A percentile compares a stretch with the other conserved stretches of the same genome.
phyloP scores from a whole-genome alignment of 2,329 filamentous ascomycete genomes.

The Zopfia rhizophila region DNA sequence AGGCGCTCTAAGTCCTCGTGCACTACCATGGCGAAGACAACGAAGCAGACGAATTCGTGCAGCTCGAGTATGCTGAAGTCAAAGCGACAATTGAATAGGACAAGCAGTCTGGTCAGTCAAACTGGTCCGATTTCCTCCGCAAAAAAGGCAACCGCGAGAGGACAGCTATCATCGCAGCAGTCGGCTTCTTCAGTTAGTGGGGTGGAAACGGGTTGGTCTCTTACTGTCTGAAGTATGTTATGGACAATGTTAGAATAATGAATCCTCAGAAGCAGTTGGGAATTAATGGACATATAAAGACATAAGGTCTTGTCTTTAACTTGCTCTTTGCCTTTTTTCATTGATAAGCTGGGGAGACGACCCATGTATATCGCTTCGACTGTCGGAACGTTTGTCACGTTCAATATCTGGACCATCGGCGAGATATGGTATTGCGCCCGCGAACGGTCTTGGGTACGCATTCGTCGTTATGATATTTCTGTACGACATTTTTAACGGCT shows the following conservation, averaged over 20 bases:
- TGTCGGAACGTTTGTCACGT: slow-evolving; percentile 55
- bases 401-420: slow-evolving; percentile 56
- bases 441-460: slow-evolving; percentile 9
- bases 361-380: slow-evolving; percentile 56
- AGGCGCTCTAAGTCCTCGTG: slow-evolving; percentile 64
- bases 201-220: slow-evolving; percentile 53
- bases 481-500: slow-evolving; percentile 23
- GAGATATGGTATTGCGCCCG: slow-evolving; percentile 18
- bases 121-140: slow-evolving; percentile 32
- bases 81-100: slow-evolving; percentile 33
- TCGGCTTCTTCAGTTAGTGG: slow-evolving; percentile 53
- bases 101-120: slow-evolving; percentile 9
- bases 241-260: slow-evolving; percentile 52
- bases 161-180: slow-evolving; percentile 50
- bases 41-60: slow-evolving; percentile 25
- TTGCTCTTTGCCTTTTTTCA: slow-evolving; percentile 49
- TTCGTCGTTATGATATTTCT: slow-evolving; percentile 23
- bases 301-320: slow-evolving; percentile 51
- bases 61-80: slow-evolving; percentile 29
- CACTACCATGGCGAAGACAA: slow-evolving; percentile 64
- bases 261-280: slow-evolving; percentile 45
- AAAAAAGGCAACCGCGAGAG: slow-evolving; percentile 51
- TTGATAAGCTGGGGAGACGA: slow-evolving; percentile 55
- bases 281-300: slow-evolving; percentile 53
- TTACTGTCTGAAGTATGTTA: slow-evolving; percentile 50